These are phyloP conservation scores for Coelastrella sp. DNA, from an alignment of 139 green algal genomes.

Conservation along the genomic window DNA sequence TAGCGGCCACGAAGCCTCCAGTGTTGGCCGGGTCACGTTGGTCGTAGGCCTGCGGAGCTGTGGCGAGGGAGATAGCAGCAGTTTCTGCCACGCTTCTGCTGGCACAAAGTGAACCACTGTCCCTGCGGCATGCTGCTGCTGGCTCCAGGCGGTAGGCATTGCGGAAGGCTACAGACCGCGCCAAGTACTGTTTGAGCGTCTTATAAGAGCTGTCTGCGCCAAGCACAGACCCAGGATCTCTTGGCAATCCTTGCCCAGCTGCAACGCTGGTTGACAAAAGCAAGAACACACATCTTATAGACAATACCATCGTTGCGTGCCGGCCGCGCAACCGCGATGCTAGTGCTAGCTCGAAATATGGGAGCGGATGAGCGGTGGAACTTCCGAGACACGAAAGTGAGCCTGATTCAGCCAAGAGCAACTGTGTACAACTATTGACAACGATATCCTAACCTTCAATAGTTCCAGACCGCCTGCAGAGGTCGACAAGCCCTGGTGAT, in stretches of 20 bases:
- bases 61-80: not conserved
- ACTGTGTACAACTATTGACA: no score
- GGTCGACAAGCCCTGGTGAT: no score
- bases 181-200: not conserved
- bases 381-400: no score
- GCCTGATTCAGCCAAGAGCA: no score
- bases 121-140: not conserved
- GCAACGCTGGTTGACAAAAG: no score
- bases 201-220: not conserved
- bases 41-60: not conserved
- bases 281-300: no score
- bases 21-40: not conserved
- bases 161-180: not conserved
- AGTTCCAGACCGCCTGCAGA: no score
- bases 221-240: not conserved
- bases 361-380: no score
- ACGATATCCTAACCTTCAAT: no score
- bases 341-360: no score
- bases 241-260: not conserved
- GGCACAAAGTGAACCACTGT: not conserved
- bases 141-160: not conserved
- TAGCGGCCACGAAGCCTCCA: not conserved
- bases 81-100: not conserved
- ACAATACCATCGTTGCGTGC: no score
- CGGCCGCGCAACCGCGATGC: no score